Evolutionary conservation across 768 basidiomycete genomes (phyloP).

Genomic region (Xerocomellus chrysenteron): DNA sequence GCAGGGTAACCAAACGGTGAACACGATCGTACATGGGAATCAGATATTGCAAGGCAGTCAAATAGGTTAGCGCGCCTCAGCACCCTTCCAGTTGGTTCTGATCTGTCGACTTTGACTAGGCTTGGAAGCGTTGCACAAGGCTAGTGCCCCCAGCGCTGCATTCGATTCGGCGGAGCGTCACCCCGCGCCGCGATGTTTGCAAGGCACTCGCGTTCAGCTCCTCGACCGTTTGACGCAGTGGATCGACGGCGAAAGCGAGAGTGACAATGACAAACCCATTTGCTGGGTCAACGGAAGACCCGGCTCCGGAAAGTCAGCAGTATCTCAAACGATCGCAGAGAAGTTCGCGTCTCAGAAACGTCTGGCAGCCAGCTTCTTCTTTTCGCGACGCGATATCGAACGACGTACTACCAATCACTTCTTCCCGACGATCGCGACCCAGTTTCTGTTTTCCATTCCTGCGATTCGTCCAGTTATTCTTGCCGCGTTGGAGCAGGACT

Average conservation of each 20-base stretch:
- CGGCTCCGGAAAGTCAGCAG: conserved; percentile 20
- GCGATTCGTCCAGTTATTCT: conserved; percentile 12
- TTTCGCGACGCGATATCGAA: conserved; percentile 23
- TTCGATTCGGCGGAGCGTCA: conserved; percentile 11
- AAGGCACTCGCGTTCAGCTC: conserved; percentile 14
- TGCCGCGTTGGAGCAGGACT: conserved; percentile 17
- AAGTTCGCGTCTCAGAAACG: conserved; percentile 10
- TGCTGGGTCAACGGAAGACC: conserved; percentile 23
- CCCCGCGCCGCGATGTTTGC: conserved; percentile 7
- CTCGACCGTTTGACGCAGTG: conserved; percentile 5
- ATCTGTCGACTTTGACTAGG: not conserved
- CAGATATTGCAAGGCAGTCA: conserved; percentile 11
- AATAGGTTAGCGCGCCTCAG: not conserved
- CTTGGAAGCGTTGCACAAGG: conserved; percentile 11
- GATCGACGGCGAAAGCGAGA: conserved; percentile 5
- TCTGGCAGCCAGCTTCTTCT: conserved; percentile 35
- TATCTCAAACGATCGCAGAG: conserved; percentile 30
- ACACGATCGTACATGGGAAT: conserved; percentile 16
- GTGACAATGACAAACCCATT: not conserved
- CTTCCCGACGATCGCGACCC: conserved; percentile 32
- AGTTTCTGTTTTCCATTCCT: conserved; percentile 22
- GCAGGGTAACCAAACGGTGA: conserved; percentile 14
- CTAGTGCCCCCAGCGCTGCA: conserved; percentile 9
- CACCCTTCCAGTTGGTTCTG: not conserved
- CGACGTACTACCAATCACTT: conserved; percentile 21